Evolutionary conservation across 2,329 filamentous ascomycete species (phyloP), one percentile per base, ranked within the genome.

Genomic region (Alternaria solani): DNA sequence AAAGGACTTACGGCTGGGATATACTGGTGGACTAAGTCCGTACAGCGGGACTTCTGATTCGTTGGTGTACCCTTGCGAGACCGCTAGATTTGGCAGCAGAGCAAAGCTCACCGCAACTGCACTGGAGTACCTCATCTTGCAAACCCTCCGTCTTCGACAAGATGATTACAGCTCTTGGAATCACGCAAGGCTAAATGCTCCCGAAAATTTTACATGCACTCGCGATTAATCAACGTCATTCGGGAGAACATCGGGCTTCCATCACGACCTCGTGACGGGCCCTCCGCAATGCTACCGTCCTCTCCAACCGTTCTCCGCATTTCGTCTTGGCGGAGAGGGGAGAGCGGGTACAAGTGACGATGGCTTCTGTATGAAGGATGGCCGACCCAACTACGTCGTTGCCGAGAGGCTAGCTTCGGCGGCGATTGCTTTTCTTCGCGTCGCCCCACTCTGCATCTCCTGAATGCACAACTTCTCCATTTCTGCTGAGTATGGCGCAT

Each of bases 41-140:
- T 75, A 75, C 0, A 71, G 51, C 23, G 66, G 71, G 9, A 74
- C 68, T 54, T 75, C 71, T 2, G 73, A 74, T 38, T 72, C 51
- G 8, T 71, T 71, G 23, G 68, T 72, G 42, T 70, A 72, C 12
- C 67, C 64, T 59, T 71, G 68, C 16, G 64, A 54, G 18, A 58
- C 30, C 5, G 59, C 48, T 6, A 52, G 34, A 25, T 42, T 41
- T 12, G 68, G 56, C 18, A 61, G 56, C 3, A 69, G 55, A 55
- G 62, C 64, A 47, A 57, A 53, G 32, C 48, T 51, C 41, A 53
- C 39, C 38, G 55, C 41, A 11, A 54, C 43, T 20, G 52, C 38
- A 18, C 43, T 46, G 16, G 43, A 36, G 32, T 58, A 62, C 48
- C 36, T 62, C 62, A 64, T 64, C 18, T 38, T 62, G 55, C 12